phyloP scores from a whole-genome alignment of 2,329 filamentous ascomycete genomes.

The Talaromyces sp. region DNA sequence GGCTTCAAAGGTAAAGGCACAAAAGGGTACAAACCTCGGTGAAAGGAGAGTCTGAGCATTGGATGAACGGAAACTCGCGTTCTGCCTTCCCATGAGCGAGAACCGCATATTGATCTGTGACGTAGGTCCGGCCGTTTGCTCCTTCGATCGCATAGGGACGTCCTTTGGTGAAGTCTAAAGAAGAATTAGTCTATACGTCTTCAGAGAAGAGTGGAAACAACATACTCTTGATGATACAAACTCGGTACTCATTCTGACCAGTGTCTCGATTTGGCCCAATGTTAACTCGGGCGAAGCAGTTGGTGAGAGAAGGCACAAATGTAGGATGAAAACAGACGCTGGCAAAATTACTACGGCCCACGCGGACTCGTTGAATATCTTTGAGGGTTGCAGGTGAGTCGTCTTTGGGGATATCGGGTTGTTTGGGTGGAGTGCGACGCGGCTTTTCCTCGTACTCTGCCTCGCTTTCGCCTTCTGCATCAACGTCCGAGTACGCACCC shows the following conservation, averaged over 20 bases:
- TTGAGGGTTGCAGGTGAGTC: slow-evolving; percentile 65
- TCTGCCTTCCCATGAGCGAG: slow-evolving; percentile 77
- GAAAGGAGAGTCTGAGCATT: slow-evolving; percentile 78
- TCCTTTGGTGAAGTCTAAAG: slow-evolving; percentile 66
- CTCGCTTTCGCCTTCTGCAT: slow-evolving; percentile 69
- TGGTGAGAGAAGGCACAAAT: slow-evolving; percentile 74
- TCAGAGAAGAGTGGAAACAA: background rate
- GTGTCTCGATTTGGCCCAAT: slow-evolving; percentile 71
- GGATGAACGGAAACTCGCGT: slow-evolving; percentile 83
- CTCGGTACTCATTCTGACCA: slow-evolving; percentile 73
- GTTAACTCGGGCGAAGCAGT: slow-evolving; percentile 80
- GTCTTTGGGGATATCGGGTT: slow-evolving; percentile 48
- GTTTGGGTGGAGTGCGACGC: slow-evolving; percentile 43
- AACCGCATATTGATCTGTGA: slow-evolving; percentile 78
- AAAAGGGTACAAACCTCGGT: slow-evolving; percentile 59
- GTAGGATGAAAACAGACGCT: slow-evolving; percentile 90
- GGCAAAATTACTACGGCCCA: slow-evolving; percentile 80
- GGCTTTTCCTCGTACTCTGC: slow-evolving; percentile 66
- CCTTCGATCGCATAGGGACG: slow-evolving; percentile 78
- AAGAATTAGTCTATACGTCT: slow-evolving; percentile 15
- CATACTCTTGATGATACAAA: slow-evolving; percentile 78
- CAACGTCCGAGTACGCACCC: slow-evolving; percentile 56
- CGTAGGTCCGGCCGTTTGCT: slow-evolving; percentile 67
- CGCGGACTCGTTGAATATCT: slow-evolving; percentile 78
- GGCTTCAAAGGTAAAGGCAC: background rate